These are phyloP conservation scores for Termitomyces sp. DNA, from an alignment of 768 basidiomycete species.

Conservation along the genomic window DNA sequence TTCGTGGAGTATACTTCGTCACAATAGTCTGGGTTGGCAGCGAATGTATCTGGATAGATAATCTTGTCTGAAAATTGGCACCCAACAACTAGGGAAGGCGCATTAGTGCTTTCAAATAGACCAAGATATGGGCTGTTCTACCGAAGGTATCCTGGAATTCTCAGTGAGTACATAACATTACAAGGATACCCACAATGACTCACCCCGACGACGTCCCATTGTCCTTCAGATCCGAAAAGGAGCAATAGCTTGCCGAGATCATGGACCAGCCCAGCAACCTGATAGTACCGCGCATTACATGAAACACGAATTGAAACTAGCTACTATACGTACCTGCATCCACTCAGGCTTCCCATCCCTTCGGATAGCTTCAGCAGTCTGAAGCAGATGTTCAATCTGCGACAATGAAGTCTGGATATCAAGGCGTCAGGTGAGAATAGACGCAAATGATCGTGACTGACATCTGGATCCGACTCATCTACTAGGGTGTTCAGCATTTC, in stretches of 20 bases:
- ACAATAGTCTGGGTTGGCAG: slow-evolving; percentile 59
- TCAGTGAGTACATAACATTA: slow-evolving; percentile 1
- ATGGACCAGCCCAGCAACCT: slow-evolving; percentile 75
- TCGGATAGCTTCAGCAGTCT: slow-evolving; percentile 88
- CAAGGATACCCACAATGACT: not conserved
- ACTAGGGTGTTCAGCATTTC: slow-evolving; percentile 83
- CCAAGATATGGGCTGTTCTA: slow-evolving; percentile 13
- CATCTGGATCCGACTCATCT: slow-evolving; percentile 90
- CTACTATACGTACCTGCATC: slow-evolving; percentile 54
- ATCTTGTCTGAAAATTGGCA: slow-evolving; percentile 82
- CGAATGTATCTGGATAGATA: slow-evolving; percentile 76
- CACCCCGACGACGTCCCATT: slow-evolving; percentile 94
- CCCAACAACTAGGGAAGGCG: slow-evolving; percentile 53
- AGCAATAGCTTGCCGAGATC: slow-evolving; percentile 86
- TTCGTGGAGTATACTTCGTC: slow-evolving; percentile 66
- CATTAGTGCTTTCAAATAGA: not conserved
- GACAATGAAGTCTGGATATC: slow-evolving; percentile 1
- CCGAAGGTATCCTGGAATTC: slow-evolving; percentile 35
- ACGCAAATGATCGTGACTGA: slow-evolving; percentile 22
- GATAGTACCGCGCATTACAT: not conserved
- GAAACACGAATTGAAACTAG: not conserved
- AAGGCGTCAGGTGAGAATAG: not conserved
- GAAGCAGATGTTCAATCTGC: slow-evolving; percentile 67
- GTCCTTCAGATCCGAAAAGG: slow-evolving; percentile 81
- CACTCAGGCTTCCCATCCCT: slow-evolving; percentile 84